These are phyloP conservation scores for Platanus orientalis DNA, from an alignment of 164 flowering plant genomes.

Conservation along the genomic window DNA sequence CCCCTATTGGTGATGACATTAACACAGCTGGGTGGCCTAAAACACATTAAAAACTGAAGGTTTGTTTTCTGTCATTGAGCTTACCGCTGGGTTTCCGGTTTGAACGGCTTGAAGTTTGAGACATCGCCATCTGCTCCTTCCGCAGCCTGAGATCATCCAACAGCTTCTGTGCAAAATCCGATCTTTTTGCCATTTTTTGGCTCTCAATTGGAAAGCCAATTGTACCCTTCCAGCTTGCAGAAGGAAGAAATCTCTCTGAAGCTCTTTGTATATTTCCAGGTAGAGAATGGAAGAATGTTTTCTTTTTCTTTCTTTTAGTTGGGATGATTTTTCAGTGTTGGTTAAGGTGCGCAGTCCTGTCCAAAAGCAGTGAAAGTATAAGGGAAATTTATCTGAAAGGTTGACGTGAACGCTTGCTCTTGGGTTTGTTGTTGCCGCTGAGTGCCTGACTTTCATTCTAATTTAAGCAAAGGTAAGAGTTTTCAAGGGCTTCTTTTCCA, in stretches of 20 bases:
- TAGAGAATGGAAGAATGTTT: slow-evolving; percentile 7
- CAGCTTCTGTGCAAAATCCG: slow-evolving; percentile 89
- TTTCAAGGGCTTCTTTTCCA: slow-evolving; percentile 30
- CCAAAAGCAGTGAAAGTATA: slow-evolving; percentile 9
- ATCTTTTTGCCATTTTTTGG: slow-evolving; percentile 50
- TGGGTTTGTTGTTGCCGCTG: slow-evolving; percentile 2
- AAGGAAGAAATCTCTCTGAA: not conserved
- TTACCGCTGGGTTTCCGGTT: slow-evolving; percentile 35
- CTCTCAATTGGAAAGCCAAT: not conserved
- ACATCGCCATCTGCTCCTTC: slow-evolving; percentile 61
- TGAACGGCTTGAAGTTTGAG: slow-evolving; percentile 37
- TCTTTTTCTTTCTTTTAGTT: slow-evolving; percentile 25
- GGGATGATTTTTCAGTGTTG: slow-evolving; percentile 49
- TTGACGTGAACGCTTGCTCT: slow-evolving; percentile 60
- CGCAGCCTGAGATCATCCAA: slow-evolving; percentile 68
- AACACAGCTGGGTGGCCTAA: too few relatives aligned
- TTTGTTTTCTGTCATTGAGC: not conserved
- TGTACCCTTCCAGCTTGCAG: slow-evolving; percentile 4
- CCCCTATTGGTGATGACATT: too few relatives aligned
- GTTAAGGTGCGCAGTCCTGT: slow-evolving; percentile 45
- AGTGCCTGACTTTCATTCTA: slow-evolving; percentile 47
- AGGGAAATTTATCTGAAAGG: slow-evolving; percentile 19
- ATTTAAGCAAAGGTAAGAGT: slow-evolving; percentile 52
- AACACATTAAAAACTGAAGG: too few relatives aligned
- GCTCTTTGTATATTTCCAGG: slow-evolving; percentile 4